A percentile compares a stretch with the other conserved stretches of the same genome.
Evolutionary conservation across 768 basidiomycete species (phyloP).

Genomic region (Tylopilus plumbeoviolaceoides): DNA sequence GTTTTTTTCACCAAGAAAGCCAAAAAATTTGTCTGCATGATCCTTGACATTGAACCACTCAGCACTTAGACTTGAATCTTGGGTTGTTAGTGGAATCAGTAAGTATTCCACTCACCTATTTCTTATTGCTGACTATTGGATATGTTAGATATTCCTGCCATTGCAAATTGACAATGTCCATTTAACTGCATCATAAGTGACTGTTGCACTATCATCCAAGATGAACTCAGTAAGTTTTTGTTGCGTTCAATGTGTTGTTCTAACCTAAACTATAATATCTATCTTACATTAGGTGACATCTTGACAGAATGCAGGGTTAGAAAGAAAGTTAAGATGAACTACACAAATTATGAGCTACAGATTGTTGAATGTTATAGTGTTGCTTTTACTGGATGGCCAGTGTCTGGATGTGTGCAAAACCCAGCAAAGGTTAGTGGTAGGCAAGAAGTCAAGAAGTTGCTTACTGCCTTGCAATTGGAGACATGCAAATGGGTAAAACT

Average conservation of each 20-base stretch:
- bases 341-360: not conserved
- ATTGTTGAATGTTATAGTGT: not conserved
- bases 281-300: not conserved
- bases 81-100: not conserved
- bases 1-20: not conserved
- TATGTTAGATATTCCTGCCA: too few relatives aligned
- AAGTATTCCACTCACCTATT: too few relatives aligned
- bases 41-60: not conserved
- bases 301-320: not conserved
- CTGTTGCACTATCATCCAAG: too few relatives aligned
- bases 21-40: not conserved
- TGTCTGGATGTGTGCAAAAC: not conserved
- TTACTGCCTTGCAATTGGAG: not conserved
- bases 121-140: too few relatives aligned
- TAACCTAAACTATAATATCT: too few relatives aligned
- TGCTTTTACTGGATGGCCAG: not conserved
- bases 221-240: too few relatives aligned
- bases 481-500: not conserved
- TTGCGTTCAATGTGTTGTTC: too few relatives aligned
- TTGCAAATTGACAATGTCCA: too few relatives aligned
- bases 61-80: not conserved
- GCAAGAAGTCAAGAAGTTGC: not conserved
- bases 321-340: not conserved
- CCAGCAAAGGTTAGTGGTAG: not conserved
- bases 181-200: too few relatives aligned